Evolutionary conservation across 305 asterid genomes (phyloP).

Genomic region (Fraxinus paxiana): DNA sequence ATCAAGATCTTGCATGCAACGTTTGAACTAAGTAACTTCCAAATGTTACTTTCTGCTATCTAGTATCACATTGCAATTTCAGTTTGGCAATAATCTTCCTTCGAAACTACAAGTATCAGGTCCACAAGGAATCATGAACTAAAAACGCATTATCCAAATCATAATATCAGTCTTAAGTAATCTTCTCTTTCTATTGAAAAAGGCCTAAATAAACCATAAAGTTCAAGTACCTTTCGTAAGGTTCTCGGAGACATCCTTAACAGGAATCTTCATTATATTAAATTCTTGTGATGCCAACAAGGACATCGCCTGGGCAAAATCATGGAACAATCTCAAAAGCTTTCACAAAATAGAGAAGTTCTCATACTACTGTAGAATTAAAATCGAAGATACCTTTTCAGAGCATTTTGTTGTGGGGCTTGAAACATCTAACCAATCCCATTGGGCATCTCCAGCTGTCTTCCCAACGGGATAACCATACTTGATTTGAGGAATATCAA

Average conservation of each 20-base stretch:
- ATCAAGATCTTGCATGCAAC: no score
- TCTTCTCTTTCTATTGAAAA: neutral
- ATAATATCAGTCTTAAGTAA: neutral
- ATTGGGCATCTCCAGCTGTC: constrained; percentile 36
- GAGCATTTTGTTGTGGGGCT: constrained; percentile 63
- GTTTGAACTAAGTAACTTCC: neutral
- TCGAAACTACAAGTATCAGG: neutral
- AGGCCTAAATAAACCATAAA: neutral
- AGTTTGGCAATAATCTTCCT: neutral
- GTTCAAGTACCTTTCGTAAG: constrained; percentile 51
- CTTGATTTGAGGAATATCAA: constrained; percentile 69
- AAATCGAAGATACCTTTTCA: constrained; percentile 42
- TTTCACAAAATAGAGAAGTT: constrained; percentile 13
- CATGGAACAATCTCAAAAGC: neutral
- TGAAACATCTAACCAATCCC: constrained; percentile 73
- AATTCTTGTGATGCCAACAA: constrained; percentile 55
- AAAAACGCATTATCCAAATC: neutral
- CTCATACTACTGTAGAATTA: neutral
- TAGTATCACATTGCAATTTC: neutral
- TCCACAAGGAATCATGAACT: neutral
- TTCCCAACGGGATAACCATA: constrained; percentile 48
- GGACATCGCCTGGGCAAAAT: constrained; percentile 50
- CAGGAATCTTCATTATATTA: constrained; percentile 60
- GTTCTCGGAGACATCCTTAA: constrained; percentile 46
- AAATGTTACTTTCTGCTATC: neutral